Conservation (phyloP, 202 grass and related monocot species). For the Carex arenaria region DNA sequence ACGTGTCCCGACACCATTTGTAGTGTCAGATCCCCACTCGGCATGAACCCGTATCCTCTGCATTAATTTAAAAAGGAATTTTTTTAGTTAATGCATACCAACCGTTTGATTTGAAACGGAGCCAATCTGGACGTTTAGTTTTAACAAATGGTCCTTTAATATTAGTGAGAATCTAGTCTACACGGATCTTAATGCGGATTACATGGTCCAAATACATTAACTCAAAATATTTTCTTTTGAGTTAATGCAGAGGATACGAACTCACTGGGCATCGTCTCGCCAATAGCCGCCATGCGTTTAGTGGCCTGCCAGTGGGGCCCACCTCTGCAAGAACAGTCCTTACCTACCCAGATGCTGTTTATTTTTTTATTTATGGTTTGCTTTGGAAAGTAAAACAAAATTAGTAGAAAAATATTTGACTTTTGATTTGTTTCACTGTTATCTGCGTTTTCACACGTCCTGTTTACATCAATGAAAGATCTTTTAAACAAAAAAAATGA, state of each 20-base stretch:
- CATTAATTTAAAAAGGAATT: too few species aligned
- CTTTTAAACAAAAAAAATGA: not conserved
- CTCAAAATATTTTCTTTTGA: too few species aligned
- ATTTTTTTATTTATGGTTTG: not conserved
- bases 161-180: too few species aligned
- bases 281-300: not conserved
- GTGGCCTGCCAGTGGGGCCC: not conserved
- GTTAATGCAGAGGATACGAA: too few species aligned
- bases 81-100: too few species aligned
- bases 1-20: not conserved
- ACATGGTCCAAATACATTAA: too few species aligned
- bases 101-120: too few species aligned
- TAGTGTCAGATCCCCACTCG: not conserved
- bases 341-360: not conserved
- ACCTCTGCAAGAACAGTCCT: not conserved
- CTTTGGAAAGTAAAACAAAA: not conserved
- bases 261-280: not conserved
- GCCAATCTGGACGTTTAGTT: too few species aligned
- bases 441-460: not conserved
- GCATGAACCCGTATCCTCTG: too few species aligned
- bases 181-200: too few species aligned
- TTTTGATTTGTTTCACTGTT: not conserved
- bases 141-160: too few species aligned
- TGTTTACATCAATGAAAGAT: not conserved
- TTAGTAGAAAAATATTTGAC: not conserved